A percentile compares a stretch with the other conserved stretches of the same genome.
Conservation (phyloP, 345 rosid species). For the Arabis alpina region DNA sequence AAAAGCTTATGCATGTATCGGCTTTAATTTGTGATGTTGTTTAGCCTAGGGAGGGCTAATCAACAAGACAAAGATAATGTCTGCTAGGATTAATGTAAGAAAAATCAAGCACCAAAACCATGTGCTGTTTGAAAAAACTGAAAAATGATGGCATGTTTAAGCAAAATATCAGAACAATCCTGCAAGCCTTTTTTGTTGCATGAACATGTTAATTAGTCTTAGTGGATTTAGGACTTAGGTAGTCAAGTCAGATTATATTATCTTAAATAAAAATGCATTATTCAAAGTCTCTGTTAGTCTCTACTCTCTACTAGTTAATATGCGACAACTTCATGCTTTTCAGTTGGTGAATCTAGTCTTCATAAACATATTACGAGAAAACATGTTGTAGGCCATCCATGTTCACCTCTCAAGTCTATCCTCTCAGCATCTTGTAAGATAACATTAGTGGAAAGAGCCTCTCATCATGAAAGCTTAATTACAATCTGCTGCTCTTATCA, state of each 20-base stretch:
- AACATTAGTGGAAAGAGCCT: background rate
- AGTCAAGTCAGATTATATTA: background rate
- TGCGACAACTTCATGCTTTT: slow-evolving; percentile 8
- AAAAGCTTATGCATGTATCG: slow-evolving; percentile 39
- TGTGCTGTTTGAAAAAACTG: slow-evolving; percentile 26
- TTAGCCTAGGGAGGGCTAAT: slow-evolving; percentile 42
- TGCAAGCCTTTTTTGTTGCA: slow-evolving; percentile 30
- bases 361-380: background rate
- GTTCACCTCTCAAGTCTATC: background rate
- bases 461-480: background rate
- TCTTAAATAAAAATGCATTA: slow-evolving; percentile 4
- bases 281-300: slow-evolving; percentile 8
- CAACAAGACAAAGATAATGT: slow-evolving; percentile 33
- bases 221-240: slow-evolving; percentile 10
- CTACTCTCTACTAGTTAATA: background rate
- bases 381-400: too few species aligned
- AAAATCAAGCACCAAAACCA: slow-evolving; percentile 31
- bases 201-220: slow-evolving; percentile 17
- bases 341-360: slow-evolving; percentile 19
- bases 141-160: slow-evolving; percentile 25
- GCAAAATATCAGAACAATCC: slow-evolving; percentile 21
- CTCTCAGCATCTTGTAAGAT: background rate
- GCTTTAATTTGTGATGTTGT: slow-evolving; percentile 34
- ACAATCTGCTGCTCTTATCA: too few species aligned
- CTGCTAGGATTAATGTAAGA: slow-evolving; percentile 31